Conservation (phyloP, 495 filamentous ascomycete species). For the Penicillium mononematosum region DNA sequence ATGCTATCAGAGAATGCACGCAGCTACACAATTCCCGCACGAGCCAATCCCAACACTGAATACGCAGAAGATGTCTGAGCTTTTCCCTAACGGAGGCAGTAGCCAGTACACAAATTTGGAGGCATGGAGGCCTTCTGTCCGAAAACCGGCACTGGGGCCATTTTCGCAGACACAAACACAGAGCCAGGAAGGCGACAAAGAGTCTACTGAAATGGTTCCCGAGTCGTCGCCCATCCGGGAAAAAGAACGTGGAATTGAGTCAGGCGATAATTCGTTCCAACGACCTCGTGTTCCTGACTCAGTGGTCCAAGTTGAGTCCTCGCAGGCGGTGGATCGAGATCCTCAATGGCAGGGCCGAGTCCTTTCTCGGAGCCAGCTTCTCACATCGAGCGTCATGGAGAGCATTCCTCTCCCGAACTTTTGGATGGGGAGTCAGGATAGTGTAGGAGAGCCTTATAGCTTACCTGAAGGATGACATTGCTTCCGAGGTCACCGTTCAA, state of each 20-base stretch:
- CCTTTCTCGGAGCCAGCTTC: conserved; percentile 39
- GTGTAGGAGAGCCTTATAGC: conserved; percentile 45
- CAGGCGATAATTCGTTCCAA: conserved; percentile 19
- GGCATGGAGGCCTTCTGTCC: not conserved
- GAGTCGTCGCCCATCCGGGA: conserved; percentile 42
- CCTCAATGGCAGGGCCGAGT: conserved; percentile 21
- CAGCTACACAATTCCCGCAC: conserved; percentile 44
- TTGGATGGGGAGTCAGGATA: conserved; percentile 46
- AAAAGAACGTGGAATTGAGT: conserved; percentile 13
- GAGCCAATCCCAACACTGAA: conserved; percentile 44
- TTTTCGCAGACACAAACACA: conserved; percentile 28
- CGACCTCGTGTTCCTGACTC: conserved; percentile 26
- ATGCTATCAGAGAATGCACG: conserved; percentile 41
- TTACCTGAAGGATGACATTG: conserved; percentile 23
- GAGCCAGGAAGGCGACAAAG: conserved; percentile 28
- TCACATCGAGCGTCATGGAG: conserved; percentile 50
- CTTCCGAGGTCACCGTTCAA: not conserved
- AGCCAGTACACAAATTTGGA: conserved; percentile 18
- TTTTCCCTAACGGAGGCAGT: conserved; percentile 39
- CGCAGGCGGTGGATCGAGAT: conserved; percentile 40
- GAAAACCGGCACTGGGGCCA: conserved; percentile 6
- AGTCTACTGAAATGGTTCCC: conserved; percentile 37
- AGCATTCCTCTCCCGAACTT: conserved; percentile 44
- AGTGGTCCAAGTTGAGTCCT: conserved; percentile 47
- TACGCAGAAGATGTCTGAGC: conserved; percentile 44